Conservation (phyloP, 164 flowering plant genomes). For the Kalanchoe fedtschenkoi region DNA sequence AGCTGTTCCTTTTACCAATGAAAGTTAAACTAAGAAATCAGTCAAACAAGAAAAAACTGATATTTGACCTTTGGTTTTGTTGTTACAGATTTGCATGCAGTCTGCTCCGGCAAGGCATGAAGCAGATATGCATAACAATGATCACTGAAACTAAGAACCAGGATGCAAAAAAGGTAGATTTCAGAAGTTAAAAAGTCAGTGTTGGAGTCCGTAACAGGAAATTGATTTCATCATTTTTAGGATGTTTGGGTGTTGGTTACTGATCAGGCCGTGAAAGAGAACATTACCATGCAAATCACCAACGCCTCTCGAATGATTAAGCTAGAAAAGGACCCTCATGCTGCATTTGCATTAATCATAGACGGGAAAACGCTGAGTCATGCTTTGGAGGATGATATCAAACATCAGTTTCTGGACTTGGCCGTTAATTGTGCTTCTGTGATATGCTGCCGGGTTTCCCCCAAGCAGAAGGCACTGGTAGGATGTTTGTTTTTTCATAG, state of each 20-base stretch:
- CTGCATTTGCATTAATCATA: slow-evolving; percentile 36
- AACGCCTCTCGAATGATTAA: slow-evolving; percentile 3
- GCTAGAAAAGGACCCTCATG: slow-evolving; percentile 7
- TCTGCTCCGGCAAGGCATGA: slow-evolving; percentile 47
- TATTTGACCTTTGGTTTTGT: background rate
- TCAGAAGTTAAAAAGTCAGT: background rate
- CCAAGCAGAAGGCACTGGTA: slow-evolving; percentile 74
- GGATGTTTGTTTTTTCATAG: background rate
- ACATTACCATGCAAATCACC: slow-evolving; percentile 1
- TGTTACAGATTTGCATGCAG: slow-evolving; percentile 46
- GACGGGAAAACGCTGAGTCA: slow-evolving; percentile 51
- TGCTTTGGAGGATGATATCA: slow-evolving; percentile 36
- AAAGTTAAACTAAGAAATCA: background rate
- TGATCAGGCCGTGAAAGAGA: slow-evolving; percentile 8
- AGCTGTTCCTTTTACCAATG: background rate
- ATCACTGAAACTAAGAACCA: slow-evolving; percentile 19
- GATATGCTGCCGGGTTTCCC: slow-evolving; percentile 63
- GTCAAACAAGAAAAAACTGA: background rate
- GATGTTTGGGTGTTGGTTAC: background rate
- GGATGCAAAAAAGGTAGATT: slow-evolving; percentile 24
- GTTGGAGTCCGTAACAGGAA: background rate
- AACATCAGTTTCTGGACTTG: slow-evolving; percentile 37
- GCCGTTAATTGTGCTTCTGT: slow-evolving; percentile 58
- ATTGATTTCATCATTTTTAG: background rate
- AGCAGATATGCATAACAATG: slow-evolving; percentile 30